Conservation (phyloP, 2,329 filamentous ascomycete genomes). For the Microsporum canis region DNA sequence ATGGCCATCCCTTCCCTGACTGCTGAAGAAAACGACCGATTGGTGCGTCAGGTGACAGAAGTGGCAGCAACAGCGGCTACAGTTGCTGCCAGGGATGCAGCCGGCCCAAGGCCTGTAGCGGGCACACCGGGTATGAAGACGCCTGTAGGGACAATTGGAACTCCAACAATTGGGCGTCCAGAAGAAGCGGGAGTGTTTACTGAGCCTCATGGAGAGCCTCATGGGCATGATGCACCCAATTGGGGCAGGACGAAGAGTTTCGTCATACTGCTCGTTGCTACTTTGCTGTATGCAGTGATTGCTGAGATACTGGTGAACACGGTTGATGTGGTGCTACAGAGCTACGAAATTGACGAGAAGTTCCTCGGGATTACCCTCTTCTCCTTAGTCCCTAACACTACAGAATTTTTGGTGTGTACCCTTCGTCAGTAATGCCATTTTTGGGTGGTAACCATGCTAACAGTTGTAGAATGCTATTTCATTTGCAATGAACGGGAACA, state of each 20-base stretch:
- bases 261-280: constrained; percentile 77
- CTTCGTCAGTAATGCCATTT: not conserved
- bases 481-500: constrained; percentile 99
- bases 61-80: constrained; percentile 86
- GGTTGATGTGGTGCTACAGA: constrained; percentile 88
- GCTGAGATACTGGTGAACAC: constrained; percentile 95
- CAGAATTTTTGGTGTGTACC: constrained; percentile 76
- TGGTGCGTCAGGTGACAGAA: constrained; percentile 82
- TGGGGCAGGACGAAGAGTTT: constrained; percentile 90
- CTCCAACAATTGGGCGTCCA: constrained; percentile 28
- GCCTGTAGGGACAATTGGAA: constrained; percentile 26
- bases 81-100: constrained; percentile 69
- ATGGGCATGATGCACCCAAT: constrained; percentile 92
- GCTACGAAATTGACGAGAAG: constrained; percentile 88
- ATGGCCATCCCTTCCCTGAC: constrained; percentile 52
- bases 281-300: constrained; percentile 87
- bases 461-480: constrained; percentile 75
- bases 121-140: constrained; percentile 27
- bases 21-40: constrained; percentile 65
- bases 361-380: constrained; percentile 95
- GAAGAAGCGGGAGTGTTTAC: constrained; percentile 29
- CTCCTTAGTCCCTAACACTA: constrained; percentile 93
- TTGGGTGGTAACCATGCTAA: not conserved
- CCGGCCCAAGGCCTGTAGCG: constrained; percentile 40
- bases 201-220: constrained; percentile 33